These are phyloP conservation scores for Glycine tomentella DNA, from an alignment of 306 rosid genomes.

Conservation along the genomic window DNA sequence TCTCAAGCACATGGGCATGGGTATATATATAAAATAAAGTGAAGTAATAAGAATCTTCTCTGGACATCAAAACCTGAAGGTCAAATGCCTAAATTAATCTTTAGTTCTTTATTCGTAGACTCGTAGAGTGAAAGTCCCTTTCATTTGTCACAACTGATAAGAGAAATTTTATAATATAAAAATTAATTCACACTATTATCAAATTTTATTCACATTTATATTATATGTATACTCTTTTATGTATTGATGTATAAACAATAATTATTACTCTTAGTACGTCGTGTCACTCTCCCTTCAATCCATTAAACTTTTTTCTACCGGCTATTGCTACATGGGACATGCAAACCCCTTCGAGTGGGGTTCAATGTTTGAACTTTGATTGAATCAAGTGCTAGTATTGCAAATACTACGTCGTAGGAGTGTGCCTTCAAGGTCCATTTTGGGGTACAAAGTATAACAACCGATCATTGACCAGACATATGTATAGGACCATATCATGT, in stretches of 20 bases:
- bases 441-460: background rate
- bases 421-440: conserved; percentile 1
- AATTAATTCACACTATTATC: background rate
- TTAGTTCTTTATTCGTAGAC: background rate
- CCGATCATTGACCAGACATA: too few relatives aligned
- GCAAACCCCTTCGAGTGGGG: too few relatives aligned
- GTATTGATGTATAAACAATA: background rate
- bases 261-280: too few relatives aligned
- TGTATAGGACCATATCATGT: background rate
- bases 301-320: too few relatives aligned
- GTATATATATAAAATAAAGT: background rate
- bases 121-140: background rate
- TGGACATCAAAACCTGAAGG: background rate
- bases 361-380: too few relatives aligned
- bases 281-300: too few relatives aligned
- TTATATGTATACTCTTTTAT: background rate
- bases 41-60: background rate
- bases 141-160: background rate
- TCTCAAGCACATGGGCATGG: conserved; percentile 1
- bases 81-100: background rate
- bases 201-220: background rate
- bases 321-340: too few relatives aligned
- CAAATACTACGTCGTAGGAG: too few relatives aligned
- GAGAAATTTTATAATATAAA: background rate
- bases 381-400: too few relatives aligned